Conservation (phyloP, 2,329 filamentous ascomycete genomes). For the Phialophora chinensis region DNA sequence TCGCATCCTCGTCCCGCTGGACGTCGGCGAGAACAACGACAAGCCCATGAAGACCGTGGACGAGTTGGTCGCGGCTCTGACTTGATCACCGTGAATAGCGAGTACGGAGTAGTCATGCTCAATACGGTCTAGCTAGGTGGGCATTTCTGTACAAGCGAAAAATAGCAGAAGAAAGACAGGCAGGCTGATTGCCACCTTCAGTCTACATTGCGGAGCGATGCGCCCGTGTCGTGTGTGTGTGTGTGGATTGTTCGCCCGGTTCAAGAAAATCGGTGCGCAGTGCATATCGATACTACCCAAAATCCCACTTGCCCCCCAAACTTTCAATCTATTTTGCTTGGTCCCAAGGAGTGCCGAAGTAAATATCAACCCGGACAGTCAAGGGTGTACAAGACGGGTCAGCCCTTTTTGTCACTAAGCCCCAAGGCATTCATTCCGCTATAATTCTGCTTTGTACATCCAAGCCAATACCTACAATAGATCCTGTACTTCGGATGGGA, state of each 20-base stretch:
- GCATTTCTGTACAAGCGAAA: not conserved
- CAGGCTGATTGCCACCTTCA: not conserved
- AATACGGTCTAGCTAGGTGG: not conserved
- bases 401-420: no score
- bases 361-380: no score
- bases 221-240: no score
- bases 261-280: not conserved
- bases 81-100: not conserved
- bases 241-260: no score
- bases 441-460: no score
- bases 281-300: not conserved
- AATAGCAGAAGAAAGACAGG: not conserved
- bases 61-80: conserved; percentile 14
- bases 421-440: no score
- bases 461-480: no score
- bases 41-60: conserved; percentile 27
- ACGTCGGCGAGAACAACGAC: conserved; percentile 48
- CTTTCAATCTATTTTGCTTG: not conserved
- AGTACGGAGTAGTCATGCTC: not conserved
- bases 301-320: not conserved
- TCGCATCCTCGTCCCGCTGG: conserved; percentile 79
- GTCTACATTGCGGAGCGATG: not conserved
- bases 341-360: not conserved
- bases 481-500: not conserved
- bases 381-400: no score